phyloP scores from a whole-genome alignment of 805 yeast genomes.

The Priceomyces medius region DNA sequence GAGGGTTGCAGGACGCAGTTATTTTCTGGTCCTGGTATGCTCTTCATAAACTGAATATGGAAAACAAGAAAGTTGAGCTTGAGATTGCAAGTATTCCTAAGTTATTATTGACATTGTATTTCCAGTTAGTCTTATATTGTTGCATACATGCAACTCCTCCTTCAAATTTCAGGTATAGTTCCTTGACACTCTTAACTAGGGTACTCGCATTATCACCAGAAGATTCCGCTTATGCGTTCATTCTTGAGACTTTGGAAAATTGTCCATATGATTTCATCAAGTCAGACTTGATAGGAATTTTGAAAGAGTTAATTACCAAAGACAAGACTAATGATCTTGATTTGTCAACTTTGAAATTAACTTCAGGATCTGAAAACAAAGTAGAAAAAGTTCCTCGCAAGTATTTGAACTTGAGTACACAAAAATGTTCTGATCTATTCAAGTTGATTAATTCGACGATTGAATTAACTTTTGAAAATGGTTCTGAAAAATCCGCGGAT shows the following conservation, averaged over 20 bases:
- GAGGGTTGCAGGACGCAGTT: conserved; percentile 26
- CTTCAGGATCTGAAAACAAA: not conserved
- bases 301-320: conserved; percentile 62
- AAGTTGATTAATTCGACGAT: conserved; percentile 40
- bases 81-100: conserved; percentile 33
- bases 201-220: conserved; percentile 61
- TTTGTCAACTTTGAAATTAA: not conserved
- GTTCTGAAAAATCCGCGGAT: conserved; percentile 13
- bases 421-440: conserved; percentile 43
- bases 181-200: conserved; percentile 63
- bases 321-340: conserved; percentile 14
- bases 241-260: conserved; percentile 59
- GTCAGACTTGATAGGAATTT: conserved; percentile 60
- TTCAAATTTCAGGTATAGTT: conserved; percentile 38
- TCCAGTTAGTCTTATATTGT: conserved; percentile 28
- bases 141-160: conserved; percentile 17
- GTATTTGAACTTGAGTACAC: conserved; percentile 43
- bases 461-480: conserved; percentile 30
- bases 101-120: conserved; percentile 27
- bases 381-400: conserved; percentile 12
- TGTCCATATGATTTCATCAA: conserved; percentile 67
- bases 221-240: conserved; percentile 53
- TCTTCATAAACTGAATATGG: conserved; percentile 17
- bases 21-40: conserved; percentile 42
- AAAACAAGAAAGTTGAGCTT: conserved; percentile 20